Evolutionary conservation across 495 filamentous ascomycete species (phyloP).

Genomic region (Aspergillus campestris): DNA sequence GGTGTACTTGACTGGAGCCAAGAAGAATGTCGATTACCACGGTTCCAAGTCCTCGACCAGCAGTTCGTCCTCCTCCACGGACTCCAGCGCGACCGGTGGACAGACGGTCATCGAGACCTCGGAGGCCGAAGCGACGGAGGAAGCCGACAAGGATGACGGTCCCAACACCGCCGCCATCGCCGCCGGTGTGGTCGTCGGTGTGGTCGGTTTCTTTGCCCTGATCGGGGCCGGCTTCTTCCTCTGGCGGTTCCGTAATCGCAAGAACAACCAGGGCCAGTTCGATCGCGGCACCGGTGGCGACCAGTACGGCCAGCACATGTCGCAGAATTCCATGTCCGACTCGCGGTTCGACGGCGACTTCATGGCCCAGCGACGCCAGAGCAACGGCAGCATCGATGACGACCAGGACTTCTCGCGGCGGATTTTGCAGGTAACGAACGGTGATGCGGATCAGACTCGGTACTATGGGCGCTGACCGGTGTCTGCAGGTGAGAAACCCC

Average conservation of each 20-base stretch:
- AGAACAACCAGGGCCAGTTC: conserved; percentile 72
- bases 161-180: conserved; percentile 71
- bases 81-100: conserved; percentile 19
- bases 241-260: conserved; percentile 63
- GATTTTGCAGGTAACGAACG: conserved; percentile 69
- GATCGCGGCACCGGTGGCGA: conserved; percentile 63
- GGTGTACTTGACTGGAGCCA: conserved; percentile 36
- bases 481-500: conserved; percentile 41
- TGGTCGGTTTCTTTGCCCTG: conserved; percentile 59
- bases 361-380: conserved; percentile 80
- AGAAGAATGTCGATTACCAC: conserved; percentile 20
- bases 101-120: conserved; percentile 33
- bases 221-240: conserved; percentile 65
- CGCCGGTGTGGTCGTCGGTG: conserved; percentile 78
- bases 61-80: conserved; percentile 11
- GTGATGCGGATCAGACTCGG: too few species aligned
- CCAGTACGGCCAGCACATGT: conserved; percentile 53
- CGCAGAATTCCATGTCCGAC: conserved; percentile 60
- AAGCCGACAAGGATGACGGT: conserved; percentile 15
- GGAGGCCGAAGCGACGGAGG: conserved; percentile 13
- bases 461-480: not conserved
- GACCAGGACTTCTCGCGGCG: conserved; percentile 95
- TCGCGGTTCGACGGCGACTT: conserved; percentile 78
- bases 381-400: conserved; percentile 95
- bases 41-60: conserved; percentile 7